These are phyloP conservation scores for Barnettozyma vustinii DNA, from an alignment of 805 yeast genomes.

Conservation along the genomic window DNA sequence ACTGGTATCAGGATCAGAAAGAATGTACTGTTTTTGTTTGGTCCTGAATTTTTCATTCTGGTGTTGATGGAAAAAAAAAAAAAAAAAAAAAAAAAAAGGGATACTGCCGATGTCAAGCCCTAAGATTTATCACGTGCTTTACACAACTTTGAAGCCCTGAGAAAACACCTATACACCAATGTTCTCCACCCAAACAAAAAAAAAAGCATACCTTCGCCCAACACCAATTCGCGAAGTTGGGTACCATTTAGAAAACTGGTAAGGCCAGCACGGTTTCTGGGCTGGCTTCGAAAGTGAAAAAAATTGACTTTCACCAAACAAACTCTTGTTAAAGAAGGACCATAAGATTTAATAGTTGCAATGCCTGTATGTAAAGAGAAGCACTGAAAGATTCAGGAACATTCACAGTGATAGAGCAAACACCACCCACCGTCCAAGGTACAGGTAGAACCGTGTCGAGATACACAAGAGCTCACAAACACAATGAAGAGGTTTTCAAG, in stretches of 20 bases:
- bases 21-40: not conserved
- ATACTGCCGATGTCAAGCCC: slow-evolving; percentile 7
- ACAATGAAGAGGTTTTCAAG: not conserved
- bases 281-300: slow-evolving; percentile 9
- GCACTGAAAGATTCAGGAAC: not conserved
- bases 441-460: not conserved
- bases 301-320: slow-evolving; percentile 26
- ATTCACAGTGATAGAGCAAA: no score
- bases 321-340: not conserved
- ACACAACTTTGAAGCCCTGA: no score
- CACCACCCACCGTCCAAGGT: not conserved
- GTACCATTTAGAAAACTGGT: not conserved
- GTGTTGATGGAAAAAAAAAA: not conserved
- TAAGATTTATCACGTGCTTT: slow-evolving; percentile 6
- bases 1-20: not conserved
- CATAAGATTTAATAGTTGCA: slow-evolving; percentile 27
- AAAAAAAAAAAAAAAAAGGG: no score
- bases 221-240: not conserved
- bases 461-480: not conserved
- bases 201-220: not conserved
- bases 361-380: slow-evolving; percentile 36
- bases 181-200: not conserved
- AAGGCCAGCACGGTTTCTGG: not conserved
- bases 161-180: slow-evolving; percentile 5
- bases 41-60: slow-evolving; percentile 14